Percentiles rank a stretch among this genome's conserved stretches.
Conservation (phyloP, 345 rosid species). For the Pistacia atlantica region DNA sequence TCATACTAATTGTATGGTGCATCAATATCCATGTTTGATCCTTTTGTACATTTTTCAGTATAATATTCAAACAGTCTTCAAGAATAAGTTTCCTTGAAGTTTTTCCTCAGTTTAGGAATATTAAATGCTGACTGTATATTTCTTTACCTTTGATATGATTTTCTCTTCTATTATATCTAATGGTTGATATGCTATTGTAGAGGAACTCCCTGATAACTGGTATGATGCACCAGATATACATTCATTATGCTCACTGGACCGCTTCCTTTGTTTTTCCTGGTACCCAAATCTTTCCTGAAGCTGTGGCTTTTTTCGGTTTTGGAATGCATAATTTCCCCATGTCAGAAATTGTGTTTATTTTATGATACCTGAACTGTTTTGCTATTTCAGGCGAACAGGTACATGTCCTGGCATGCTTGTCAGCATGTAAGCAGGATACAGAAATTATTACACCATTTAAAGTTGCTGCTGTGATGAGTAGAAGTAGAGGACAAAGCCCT, state of each 20-base stretch:
- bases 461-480: conserved; percentile 88
- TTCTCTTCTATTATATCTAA: conserved; percentile 10
- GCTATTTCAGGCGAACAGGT: conserved; percentile 80
- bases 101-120: neutral
- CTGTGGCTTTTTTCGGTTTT: conserved; percentile 20
- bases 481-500: conserved; percentile 57
- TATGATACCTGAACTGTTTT: conserved; percentile 23
- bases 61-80: neutral
- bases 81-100: neutral
- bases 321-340: conserved; percentile 2
- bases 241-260: conserved; percentile 69
- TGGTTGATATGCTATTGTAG: conserved; percentile 42
- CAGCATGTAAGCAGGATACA: conserved; percentile 69
- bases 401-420: conserved; percentile 87
- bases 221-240: conserved; percentile 56
- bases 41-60: neutral
- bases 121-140: neutral
- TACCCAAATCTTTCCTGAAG: conserved; percentile 27
- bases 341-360: conserved; percentile 1
- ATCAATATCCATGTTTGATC: neutral
- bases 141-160: neutral
- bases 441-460: conserved; percentile 93
- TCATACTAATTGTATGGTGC: neutral
- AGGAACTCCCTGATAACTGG: conserved; percentile 75
- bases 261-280: conserved; percentile 94